phyloP scores from a whole-genome alignment of 495 filamentous ascomycete genomes.

The Cryomyces minteri region DNA sequence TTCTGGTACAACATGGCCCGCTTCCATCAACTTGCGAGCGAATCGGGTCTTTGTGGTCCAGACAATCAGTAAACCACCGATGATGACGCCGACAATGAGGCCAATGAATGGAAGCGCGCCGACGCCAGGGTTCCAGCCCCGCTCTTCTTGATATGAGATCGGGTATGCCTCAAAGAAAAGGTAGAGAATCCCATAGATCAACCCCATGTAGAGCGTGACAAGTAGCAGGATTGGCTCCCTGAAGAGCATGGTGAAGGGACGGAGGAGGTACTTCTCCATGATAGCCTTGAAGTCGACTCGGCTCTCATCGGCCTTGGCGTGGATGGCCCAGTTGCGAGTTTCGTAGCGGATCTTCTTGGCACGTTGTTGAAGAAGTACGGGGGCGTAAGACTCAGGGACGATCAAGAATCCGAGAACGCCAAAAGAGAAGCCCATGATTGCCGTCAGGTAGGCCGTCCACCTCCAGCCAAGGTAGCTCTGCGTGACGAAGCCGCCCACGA shows the following conservation, averaged over 20 bases:
- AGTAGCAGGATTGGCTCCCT: slow-evolving; percentile 42
- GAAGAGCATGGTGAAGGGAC: slow-evolving; percentile 41
- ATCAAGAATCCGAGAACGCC: slow-evolving; percentile 25
- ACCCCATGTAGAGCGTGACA: slow-evolving; percentile 23
- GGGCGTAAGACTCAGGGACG: slow-evolving; percentile 40
- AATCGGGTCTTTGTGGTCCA: slow-evolving; percentile 2
- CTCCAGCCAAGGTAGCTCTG: slow-evolving; percentile 37
- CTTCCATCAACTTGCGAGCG: neutral
- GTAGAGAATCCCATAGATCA: slow-evolving; percentile 20
- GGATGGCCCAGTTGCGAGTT: slow-evolving; percentile 41
- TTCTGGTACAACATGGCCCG: slow-evolving; percentile 9
- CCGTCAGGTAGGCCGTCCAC: neutral
- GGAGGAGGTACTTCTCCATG: slow-evolving; percentile 26
- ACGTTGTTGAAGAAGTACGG: slow-evolving; percentile 31
- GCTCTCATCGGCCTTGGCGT: slow-evolving; percentile 37
- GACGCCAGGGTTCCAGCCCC: slow-evolving; percentile 14
- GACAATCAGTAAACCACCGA: slow-evolving; percentile 3
- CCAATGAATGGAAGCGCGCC: slow-evolving; percentile 16
- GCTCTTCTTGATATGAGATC: slow-evolving; percentile 13
- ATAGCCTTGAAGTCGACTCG: slow-evolving; percentile 21
- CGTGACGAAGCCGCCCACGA: slow-evolving; percentile 24
- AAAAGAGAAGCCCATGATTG: neutral
- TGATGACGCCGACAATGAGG: slow-evolving; percentile 4
- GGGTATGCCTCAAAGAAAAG: slow-evolving; percentile 21
- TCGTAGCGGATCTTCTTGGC: slow-evolving; percentile 37